Percentiles rank a stretch among this genome's conserved stretches.
Conservation (phyloP, 768 basidiomycete genomes). For the Suillus occidentalis region DNA sequence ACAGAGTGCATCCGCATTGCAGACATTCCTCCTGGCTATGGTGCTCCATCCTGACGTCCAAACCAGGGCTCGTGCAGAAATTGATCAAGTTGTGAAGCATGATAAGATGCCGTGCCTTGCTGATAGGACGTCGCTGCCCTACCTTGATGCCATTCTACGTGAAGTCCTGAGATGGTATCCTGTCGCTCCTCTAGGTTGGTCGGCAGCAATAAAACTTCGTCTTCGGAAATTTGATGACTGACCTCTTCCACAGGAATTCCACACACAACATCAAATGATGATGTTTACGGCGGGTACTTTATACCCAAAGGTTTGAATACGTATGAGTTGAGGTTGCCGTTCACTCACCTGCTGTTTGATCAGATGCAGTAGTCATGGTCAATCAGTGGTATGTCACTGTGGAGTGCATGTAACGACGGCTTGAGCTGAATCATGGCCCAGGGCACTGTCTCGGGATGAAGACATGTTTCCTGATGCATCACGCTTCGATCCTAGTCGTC, state of each 20-base stretch:
- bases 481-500: constrained; percentile 1
- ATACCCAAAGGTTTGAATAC: constrained; percentile 49
- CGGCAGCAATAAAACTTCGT: neutral
- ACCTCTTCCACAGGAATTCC: constrained; percentile 17
- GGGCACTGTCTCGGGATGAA: constrained; percentile 8
- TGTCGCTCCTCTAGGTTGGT: constrained; percentile 23
- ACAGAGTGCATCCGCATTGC: constrained; percentile 22
- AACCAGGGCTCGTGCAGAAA: constrained; percentile 29
- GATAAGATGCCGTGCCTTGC: constrained; percentile 11
- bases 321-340: neutral
- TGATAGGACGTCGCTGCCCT: constrained; percentile 24
- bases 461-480: neutral
- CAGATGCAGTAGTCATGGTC: neutral
- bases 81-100: constrained; percentile 21
- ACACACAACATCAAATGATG: constrained; percentile 32
- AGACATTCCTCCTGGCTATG: constrained; percentile 30
- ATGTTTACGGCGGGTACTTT: constrained; percentile 40
- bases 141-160: constrained; percentile 23
- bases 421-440: neutral
- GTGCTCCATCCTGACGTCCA: constrained; percentile 28
- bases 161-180: constrained; percentile 27
- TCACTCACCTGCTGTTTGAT: neutral
- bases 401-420: too few species aligned
- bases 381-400: constrained; percentile 1
- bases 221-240: too few species aligned